phyloP scores from a whole-genome alignment of 768 basidiomycete genomes.

The Boletus sp. region DNA sequence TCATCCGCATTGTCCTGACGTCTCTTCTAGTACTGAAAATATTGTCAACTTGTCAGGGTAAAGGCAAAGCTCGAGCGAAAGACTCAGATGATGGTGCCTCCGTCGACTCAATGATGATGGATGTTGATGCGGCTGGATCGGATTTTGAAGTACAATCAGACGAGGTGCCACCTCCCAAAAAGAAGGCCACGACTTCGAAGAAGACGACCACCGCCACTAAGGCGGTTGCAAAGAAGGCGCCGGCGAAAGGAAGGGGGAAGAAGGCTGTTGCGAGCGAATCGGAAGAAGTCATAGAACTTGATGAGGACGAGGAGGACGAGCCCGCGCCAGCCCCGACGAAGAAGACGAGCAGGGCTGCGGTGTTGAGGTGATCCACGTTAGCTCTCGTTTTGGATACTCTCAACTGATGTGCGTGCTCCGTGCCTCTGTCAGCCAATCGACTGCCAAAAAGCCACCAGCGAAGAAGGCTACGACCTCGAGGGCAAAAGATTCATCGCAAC shows the following conservation, averaged over 20 bases:
- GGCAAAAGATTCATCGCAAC: slow-evolving; percentile 31
- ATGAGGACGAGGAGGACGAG: slow-evolving; percentile 53
- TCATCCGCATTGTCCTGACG: background rate
- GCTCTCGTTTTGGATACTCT: slow-evolving; percentile 29
- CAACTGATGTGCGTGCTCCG: background rate
- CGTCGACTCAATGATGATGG: slow-evolving; percentile 76
- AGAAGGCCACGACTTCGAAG: slow-evolving; percentile 40
- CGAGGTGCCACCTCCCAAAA: slow-evolving; percentile 43
- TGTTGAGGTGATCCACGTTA: slow-evolving; percentile 51
- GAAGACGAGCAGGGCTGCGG: slow-evolving; percentile 61
- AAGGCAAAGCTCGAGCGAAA: slow-evolving; percentile 48
- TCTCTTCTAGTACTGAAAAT: background rate
- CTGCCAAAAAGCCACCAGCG: slow-evolving; percentile 53
- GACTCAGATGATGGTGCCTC: slow-evolving; percentile 52
- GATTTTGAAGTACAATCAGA: slow-evolving; percentile 46
- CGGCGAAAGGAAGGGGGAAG: slow-evolving; percentile 55
- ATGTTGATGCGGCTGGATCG: slow-evolving; percentile 58
- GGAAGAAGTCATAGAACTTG: slow-evolving; percentile 54
- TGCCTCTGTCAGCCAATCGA: slow-evolving; percentile 31
- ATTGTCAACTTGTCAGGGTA: slow-evolving; percentile 38
- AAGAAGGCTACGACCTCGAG: slow-evolving; percentile 41
- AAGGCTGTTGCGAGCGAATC: slow-evolving; percentile 51
- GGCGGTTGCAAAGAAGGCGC: slow-evolving; percentile 42
- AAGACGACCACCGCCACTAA: slow-evolving; percentile 25
- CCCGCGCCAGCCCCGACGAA: slow-evolving; percentile 46